A percentile compares a stretch with the other conserved stretches of the same genome.
phyloP scores from a whole-genome alignment of 768 basidiomycete species.

The Hygrophorus pudorinus region DNA sequence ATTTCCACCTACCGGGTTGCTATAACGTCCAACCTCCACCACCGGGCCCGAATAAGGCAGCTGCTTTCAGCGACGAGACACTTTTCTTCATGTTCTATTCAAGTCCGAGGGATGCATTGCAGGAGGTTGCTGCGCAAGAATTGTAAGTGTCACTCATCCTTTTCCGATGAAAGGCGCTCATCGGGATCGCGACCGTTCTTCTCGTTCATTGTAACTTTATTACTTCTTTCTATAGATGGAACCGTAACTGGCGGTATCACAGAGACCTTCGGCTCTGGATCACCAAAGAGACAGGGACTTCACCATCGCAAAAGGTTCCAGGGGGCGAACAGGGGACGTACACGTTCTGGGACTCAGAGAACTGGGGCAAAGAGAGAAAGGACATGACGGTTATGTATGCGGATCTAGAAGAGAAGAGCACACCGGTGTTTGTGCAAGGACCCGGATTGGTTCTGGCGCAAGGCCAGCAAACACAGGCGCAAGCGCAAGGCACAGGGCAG shows the following conservation, averaged over 20 bases:
- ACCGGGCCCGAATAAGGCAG: constrained; percentile 70
- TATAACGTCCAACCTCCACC: constrained; percentile 89
- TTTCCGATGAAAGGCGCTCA: background rate
- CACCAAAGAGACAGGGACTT: constrained; percentile 79
- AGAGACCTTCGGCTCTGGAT: constrained; percentile 80
- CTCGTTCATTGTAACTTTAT: background rate
- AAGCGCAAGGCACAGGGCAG: constrained; percentile 31
- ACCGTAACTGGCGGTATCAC: constrained; percentile 95
- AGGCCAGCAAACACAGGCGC: constrained; percentile 14
- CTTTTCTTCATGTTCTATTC: constrained; percentile 98
- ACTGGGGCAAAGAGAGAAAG: constrained; percentile 68
- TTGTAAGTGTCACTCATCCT: constrained; percentile 49
- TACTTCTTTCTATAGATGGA: constrained; percentile 45
- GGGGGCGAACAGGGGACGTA: constrained; percentile 84
- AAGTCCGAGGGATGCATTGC: constrained; percentile 81
- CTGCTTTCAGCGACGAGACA: constrained; percentile 89
- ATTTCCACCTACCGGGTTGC: constrained; percentile 83
- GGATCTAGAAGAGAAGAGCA: constrained; percentile 66
- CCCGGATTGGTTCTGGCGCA: constrained; percentile 35
- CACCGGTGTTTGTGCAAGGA: constrained; percentile 48
- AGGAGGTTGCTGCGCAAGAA: constrained; percentile 93
- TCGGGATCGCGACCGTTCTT: background rate
- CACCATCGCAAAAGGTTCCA: constrained; percentile 65
- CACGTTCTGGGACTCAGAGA: constrained; percentile 82
- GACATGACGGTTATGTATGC: constrained; percentile 67